A percentile compares a stretch with the other conserved stretches of the same genome.
phyloP scores from a whole-genome alignment of 2,329 filamentous ascomycete genomes.

The Colletotrichum scovillei region DNA sequence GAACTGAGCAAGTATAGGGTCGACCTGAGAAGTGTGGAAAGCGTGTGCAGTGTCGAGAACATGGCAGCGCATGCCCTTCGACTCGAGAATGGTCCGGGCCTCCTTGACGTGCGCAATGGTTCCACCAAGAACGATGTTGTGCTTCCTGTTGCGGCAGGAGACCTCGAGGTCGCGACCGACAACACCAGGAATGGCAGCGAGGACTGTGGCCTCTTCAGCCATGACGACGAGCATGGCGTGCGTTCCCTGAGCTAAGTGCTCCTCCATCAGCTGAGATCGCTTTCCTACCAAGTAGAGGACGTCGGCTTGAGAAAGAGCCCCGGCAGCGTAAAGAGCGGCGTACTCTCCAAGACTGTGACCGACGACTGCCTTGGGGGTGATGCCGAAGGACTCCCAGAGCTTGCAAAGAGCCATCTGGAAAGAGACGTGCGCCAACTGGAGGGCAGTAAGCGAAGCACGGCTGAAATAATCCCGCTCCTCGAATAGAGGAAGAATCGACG shows the following conservation, averaged over 20 bases:
- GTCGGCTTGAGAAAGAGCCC: constrained; percentile 76
- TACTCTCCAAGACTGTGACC: constrained; percentile 79
- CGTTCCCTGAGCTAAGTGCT: constrained; percentile 72
- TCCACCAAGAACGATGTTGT: constrained; percentile 76
- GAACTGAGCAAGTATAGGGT: constrained; percentile 68
- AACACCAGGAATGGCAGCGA: constrained; percentile 59
- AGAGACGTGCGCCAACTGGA: constrained; percentile 63
- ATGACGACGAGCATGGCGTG: constrained; percentile 68
- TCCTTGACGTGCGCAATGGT: constrained; percentile 52
- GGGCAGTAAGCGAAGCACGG: constrained; percentile 58
- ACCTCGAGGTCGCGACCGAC: constrained; percentile 53
- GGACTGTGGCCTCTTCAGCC: constrained; percentile 61
- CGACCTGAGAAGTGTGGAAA: constrained; percentile 65
- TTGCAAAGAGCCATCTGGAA: constrained; percentile 68
- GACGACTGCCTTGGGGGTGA: constrained; percentile 65
- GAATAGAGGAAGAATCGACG: constrained; percentile 65
- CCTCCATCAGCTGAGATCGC: constrained; percentile 72
- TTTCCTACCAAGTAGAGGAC: constrained; percentile 77
- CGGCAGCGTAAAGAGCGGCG: constrained; percentile 76
- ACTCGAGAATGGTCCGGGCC: constrained; percentile 51
- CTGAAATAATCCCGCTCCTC: constrained; percentile 53
- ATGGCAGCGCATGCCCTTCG: constrained; percentile 52
- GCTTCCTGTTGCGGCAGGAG: constrained; percentile 80
- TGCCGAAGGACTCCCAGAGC: constrained; percentile 66
- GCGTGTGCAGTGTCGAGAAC: constrained; percentile 62